A percentile compares a stretch with the other conserved stretches of the same genome.
Evolutionary conservation across 768 basidiomycete species (phyloP).

Genomic region (Tulasnella sp.): DNA sequence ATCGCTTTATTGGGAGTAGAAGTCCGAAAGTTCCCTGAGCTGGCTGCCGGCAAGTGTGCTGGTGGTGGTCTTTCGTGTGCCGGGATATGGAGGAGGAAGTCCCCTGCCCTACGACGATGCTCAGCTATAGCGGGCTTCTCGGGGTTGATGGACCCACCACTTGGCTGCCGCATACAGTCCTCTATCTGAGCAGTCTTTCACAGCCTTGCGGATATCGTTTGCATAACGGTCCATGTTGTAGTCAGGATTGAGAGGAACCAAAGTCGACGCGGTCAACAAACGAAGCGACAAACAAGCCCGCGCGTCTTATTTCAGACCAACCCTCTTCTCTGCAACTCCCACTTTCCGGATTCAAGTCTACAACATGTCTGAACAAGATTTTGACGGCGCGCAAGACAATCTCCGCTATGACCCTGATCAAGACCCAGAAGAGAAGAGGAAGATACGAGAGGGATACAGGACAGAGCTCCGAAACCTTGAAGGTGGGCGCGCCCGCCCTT

Average conservation of each 20-base stretch:
- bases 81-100: constrained; percentile 52
- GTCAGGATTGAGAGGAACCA: neutral
- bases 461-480: constrained; percentile 58
- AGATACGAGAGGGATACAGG: constrained; percentile 70
- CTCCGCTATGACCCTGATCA: constrained; percentile 76
- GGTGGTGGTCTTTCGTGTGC: constrained; percentile 16
- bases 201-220: constrained; percentile 49
- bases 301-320: constrained; percentile 11
- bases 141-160: constrained; percentile 54
- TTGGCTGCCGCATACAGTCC: constrained; percentile 68
- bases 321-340: neutral
- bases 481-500: constrained; percentile 48
- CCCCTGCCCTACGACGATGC: constrained; percentile 59
- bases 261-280: neutral
- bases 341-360: neutral
- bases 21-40: constrained; percentile 20
- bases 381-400: neutral
- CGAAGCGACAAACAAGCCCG: neutral
- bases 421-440: constrained; percentile 73
- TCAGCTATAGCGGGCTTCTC: neutral
- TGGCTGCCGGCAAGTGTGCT: constrained; percentile 19
- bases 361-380: neutral
- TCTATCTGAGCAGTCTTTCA: constrained; percentile 69
- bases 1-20: constrained; percentile 22
- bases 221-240: constrained; percentile 19